Conservation (phyloP, 345 rosid genomes). For the Turnera subulata region DNA sequence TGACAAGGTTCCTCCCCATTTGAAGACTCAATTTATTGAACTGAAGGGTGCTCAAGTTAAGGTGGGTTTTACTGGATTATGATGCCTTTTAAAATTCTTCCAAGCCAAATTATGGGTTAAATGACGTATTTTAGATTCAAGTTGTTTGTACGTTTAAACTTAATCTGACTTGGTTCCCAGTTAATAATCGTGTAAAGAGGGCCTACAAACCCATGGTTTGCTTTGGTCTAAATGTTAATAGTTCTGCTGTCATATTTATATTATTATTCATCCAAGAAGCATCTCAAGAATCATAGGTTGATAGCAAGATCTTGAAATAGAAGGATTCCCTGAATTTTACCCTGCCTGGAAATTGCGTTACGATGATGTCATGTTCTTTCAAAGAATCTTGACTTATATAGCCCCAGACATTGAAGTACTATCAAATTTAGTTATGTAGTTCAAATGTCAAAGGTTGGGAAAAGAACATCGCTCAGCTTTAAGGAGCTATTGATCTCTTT, state of each 20-base stretch:
- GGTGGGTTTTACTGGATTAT: constrained; percentile 43
- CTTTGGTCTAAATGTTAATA: neutral
- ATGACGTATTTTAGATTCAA: neutral
- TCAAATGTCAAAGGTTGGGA: too few relatives aligned
- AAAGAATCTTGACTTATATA: neutral
- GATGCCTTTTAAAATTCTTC: neutral
- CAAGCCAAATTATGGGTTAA: neutral
- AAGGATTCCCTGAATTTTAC: neutral
- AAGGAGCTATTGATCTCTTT: too few relatives aligned
- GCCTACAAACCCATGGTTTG: too few relatives aligned
- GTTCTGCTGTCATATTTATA: too few relatives aligned
- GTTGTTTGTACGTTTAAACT: neutral
- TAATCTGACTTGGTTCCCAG: too few relatives aligned
- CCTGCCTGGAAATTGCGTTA: neutral
- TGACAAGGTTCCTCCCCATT: constrained; percentile 79
- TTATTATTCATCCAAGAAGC: neutral
- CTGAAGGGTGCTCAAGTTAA: constrained; percentile 99
- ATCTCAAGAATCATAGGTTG: neutral
- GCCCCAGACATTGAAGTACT: neutral
- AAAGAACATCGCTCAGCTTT: too few relatives aligned
- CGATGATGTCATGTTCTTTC: neutral
- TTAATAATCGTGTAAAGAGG: too few relatives aligned
- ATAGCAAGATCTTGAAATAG: neutral
- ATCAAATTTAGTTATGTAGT: neutral
- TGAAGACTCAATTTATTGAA: constrained; percentile 86